Conservation (phyloP, 371 early-diverging fungal species). For the Synchytrium microbalum region DNA sequence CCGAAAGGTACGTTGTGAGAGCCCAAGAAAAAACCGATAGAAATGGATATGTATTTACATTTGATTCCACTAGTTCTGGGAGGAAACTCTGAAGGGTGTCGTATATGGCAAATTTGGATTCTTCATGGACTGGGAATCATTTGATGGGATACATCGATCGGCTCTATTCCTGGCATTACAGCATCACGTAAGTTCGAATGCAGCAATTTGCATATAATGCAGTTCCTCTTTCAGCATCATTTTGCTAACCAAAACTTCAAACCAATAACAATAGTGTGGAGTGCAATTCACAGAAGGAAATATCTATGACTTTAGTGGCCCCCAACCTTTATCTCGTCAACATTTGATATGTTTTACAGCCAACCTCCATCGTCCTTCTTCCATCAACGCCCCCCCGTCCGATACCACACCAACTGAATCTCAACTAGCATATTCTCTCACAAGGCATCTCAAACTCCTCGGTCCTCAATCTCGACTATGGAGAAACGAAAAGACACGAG, state of each 20-base stretch:
- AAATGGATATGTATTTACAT: not conserved
- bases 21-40: too few species aligned
- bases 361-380: conserved; percentile 1
- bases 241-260: not conserved
- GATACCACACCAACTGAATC: conserved; percentile 4
- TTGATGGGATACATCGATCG: conserved; percentile 27
- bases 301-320: conserved; percentile 27
- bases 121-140: conserved; percentile 19
- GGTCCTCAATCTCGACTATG: conserved; percentile 32
- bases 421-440: conserved; percentile 28
- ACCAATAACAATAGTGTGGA: conserved; percentile 29
- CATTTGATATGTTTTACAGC: conserved; percentile 26
- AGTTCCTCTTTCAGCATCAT: not conserved
- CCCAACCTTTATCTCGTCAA: conserved; percentile 16
- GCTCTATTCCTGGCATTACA: conserved; percentile 41
- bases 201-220: too few species aligned
- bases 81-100: conserved; percentile 26
- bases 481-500: conserved; percentile 20
- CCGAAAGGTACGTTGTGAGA: conserved; percentile 20
- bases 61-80: conserved; percentile 20
- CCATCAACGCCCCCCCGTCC: conserved; percentile 2
- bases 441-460: conserved; percentile 36
- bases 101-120: conserved; percentile 31
- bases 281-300: conserved; percentile 30
- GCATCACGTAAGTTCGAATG: conserved; percentile 37